Conservation (phyloP, 345 rosid genomes). For the Boechera retrofracta region DNA sequence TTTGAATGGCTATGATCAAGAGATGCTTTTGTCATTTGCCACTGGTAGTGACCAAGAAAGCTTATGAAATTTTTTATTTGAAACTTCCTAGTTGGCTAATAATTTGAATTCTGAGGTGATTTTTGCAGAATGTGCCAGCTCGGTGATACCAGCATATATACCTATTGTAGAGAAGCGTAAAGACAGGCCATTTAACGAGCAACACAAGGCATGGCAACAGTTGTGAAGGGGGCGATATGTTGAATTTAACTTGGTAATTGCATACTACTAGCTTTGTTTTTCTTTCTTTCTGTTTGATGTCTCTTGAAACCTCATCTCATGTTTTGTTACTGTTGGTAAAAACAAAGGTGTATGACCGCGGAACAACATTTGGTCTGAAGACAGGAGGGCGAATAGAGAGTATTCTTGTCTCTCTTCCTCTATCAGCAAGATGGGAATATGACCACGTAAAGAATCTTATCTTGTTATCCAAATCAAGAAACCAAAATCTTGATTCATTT, state of each 20-base stretch:
- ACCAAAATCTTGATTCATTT: background rate
- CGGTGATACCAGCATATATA: conserved; percentile 76
- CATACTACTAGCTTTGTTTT: background rate
- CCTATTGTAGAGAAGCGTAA: conserved; percentile 73
- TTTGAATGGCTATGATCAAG: conserved; percentile 82
- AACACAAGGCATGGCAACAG: conserved; percentile 56
- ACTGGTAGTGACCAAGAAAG: conserved; percentile 58
- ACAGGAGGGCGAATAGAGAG: conserved; percentile 50
- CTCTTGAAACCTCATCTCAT: background rate
- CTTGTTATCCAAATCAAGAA: background rate
- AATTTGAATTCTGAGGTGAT: background rate
- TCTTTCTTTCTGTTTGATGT: background rate
- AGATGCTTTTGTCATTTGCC: conserved; percentile 89
- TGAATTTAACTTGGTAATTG: conserved; percentile 75
- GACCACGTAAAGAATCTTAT: conserved; percentile 57
- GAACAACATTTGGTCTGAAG: conserved; percentile 58
- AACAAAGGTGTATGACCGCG: conserved; percentile 73
- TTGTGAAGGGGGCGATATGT: background rate
- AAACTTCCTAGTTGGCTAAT: background rate
- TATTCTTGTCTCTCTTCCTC: conserved; percentile 64
- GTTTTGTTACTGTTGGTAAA: background rate
- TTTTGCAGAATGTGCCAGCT: conserved; percentile 70
- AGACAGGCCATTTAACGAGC: conserved; percentile 61
- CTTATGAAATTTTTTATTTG: background rate
- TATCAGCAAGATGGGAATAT: conserved; percentile 11